Evolutionary conservation across 1,284 basidiomycete genomes (phyloP), one percentile per base, ranked within the genome.

Genomic region (Pseudozyma thailandica): DNA sequence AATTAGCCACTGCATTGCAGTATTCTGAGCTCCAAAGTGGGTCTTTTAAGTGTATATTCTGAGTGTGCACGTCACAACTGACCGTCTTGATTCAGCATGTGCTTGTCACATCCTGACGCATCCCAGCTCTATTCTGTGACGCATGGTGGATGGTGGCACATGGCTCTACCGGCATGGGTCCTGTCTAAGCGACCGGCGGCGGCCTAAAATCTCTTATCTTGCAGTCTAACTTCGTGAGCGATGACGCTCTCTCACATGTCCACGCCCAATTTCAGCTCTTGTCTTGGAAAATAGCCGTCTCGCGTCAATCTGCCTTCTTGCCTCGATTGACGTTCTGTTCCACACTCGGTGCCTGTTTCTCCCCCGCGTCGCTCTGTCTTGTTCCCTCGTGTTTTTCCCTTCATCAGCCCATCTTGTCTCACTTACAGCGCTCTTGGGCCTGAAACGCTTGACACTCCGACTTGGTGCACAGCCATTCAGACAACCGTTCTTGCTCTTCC

Each of bases 161-260:
- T 31, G 10, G 45, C 25, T 9, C 9, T 44, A 6, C 25, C 6
- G 6, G 27, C 20, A 10, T 31, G 10, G 20, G 7, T 37, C 38
- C 18, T 50, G 48, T 33, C 39, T 30, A 54, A 25, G 30, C 52
- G 52, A 54, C 52, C 52, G 52, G 52, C 52, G 52, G 52, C 28
- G 18, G n/a, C 27, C 31, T 37, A 6, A 21, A 15, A 12, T 38
- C 18, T 45, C 51, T 54, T 54, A 54, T 54, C 51, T 31, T 20
- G 39, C 23, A 21, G 4, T 26, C 8, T 18, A 27, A 21, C 6
- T 23, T 12, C 20, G 20, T 16, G 23, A 20, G 8, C 42, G 51
- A 53, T 53, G 51, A 53, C 51, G 51, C 21, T 33, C 7, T 27
- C 43, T 26, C 51, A 53, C 51, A 53, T 53, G 51, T 45, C 43